These are phyloP conservation scores for Penicillium psychrosexuale DNA, from an alignment of 2,329 filamentous ascomycete species.

Conservation along the genomic window DNA sequence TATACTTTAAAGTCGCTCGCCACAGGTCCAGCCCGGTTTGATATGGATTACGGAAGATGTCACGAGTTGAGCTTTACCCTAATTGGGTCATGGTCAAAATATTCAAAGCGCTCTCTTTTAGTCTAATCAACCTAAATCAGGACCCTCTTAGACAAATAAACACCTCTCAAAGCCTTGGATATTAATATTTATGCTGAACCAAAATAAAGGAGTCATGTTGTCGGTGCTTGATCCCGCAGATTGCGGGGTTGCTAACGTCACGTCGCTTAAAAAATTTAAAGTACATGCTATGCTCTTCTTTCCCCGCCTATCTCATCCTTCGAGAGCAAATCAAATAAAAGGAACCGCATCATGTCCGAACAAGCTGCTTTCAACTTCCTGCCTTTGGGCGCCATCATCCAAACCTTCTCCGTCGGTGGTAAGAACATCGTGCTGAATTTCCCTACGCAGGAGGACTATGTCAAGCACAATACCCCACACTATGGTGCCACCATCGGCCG, in stretches of 20 bases:
- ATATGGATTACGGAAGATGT: not conserved
- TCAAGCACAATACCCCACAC: slow-evolving; percentile 69
- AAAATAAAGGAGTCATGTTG: not conserved
- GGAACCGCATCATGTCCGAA: slow-evolving; percentile 21
- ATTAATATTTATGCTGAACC: slow-evolving; percentile 9
- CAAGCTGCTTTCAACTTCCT: slow-evolving; percentile 44
- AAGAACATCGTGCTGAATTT: slow-evolving; percentile 89
- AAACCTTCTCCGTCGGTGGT: slow-evolving; percentile 73
- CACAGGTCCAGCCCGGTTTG: not conserved
- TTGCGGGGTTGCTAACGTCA: slow-evolving; percentile 26
- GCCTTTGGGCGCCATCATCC: slow-evolving; percentile 47
- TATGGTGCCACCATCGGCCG: slow-evolving; percentile 94
- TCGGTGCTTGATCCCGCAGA: slow-evolving; percentile 17
- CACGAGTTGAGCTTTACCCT: not conserved
- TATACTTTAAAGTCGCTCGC: not conserved
- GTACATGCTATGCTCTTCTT: not conserved
- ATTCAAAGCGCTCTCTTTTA: not conserved
- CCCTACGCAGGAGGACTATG: slow-evolving; percentile 70
- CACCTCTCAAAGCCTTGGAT: not conserved
- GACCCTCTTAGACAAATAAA: not conserved
- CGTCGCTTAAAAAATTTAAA: slow-evolving; percentile 2
- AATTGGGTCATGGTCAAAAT: not conserved
- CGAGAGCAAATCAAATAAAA: not conserved
- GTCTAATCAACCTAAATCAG: not conserved
- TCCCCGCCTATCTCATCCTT: not conserved